Evolutionary conservation across 169 alveolate genomes (phyloP), one percentile per base, ranked within the genome.

Genomic region (Cryptosporidium meleagridis): DNA sequence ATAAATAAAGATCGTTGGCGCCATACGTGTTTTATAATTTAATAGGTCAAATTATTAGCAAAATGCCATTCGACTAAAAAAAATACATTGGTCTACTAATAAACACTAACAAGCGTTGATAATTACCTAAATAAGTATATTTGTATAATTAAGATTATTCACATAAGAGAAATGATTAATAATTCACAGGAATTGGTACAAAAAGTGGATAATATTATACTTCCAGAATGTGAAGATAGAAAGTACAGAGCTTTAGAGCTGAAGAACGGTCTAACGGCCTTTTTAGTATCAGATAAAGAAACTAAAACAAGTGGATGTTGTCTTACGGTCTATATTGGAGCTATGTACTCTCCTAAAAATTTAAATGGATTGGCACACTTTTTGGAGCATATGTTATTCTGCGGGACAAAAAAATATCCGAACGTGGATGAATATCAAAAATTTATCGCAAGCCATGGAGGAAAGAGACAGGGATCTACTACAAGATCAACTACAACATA

Each of bases 321-420:
- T 23, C 41, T 80, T 58, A 44, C 89, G 2, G 97, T 95, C 12
- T 87, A 93, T 35, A 93, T 94, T 8, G 98, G 98, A 18, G 92
- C 94, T 23, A 84, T 91, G 52, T 70, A 85, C 61, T 97, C 96
- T 80, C 97, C 97, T 31, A 52, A 58, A n/a, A 96, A 94, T 58
- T 84, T 94, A 33, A 94, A 92, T 48, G 98, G 98, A 8, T 80
- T 96, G 53, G 98, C 98, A 12, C 98, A 96, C 91, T 93, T 95
- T 72, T 92, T 94, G 39, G 98, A 96, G 67, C 98, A 96, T 91
- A 95, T 96, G 96, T 85, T 96, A 45, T 94, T 94, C 69, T 85
- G 95, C 85, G 98, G 98, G 21, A 92, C 97, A 41, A 85, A 95
- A 68, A 96, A 94, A 92, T 96, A 94, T 73, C 97, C 97, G 4